A percentile compares a stretch with the other conserved stretches of the same genome.
phyloP scores from a whole-genome alignment of 768 basidiomycete species.

The Termitomyces sp. region DNA sequence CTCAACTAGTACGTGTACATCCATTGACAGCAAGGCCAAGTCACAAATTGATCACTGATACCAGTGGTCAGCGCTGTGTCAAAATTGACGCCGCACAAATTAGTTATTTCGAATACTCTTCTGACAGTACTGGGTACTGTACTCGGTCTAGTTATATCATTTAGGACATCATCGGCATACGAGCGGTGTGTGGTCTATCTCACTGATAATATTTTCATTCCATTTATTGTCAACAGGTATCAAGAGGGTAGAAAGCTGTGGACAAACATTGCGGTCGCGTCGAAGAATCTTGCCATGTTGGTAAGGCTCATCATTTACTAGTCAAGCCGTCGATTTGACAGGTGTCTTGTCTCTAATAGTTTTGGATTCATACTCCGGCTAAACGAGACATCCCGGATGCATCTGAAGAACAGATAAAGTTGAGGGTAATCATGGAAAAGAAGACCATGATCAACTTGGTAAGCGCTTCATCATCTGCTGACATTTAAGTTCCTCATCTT shows the following conservation, averaged over 20 bases:
- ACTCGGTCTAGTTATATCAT: conserved; percentile 65
- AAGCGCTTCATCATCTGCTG: conserved; percentile 12
- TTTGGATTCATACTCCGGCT: conserved; percentile 51
- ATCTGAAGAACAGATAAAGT: conserved; percentile 21
- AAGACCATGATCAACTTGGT: conserved; percentile 70
- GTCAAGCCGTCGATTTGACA: neutral
- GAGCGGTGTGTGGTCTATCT: conserved; percentile 37
- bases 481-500: neutral
- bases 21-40: neutral
- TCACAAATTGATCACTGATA: neutral
- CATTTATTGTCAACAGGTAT: conserved; percentile 31
- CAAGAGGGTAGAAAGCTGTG: conserved; percentile 70
- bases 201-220: neutral
- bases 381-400: conserved; percentile 30
- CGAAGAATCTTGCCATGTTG: conserved; percentile 53
- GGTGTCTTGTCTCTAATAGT: conserved; percentile 20
- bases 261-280: conserved; percentile 52
- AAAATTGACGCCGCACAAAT: conserved; percentile 35
- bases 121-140: conserved; percentile 72
- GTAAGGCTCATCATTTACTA: conserved; percentile 25
- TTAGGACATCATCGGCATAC: conserved; percentile 68
- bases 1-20: conserved; percentile 40
- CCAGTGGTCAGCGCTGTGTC: conserved; percentile 57
- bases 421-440: conserved; percentile 63
- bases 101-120: conserved; percentile 48